phyloP scores from a whole-genome alignment of 345 rosid genomes.

The Hibiscus mutabilis region DNA sequence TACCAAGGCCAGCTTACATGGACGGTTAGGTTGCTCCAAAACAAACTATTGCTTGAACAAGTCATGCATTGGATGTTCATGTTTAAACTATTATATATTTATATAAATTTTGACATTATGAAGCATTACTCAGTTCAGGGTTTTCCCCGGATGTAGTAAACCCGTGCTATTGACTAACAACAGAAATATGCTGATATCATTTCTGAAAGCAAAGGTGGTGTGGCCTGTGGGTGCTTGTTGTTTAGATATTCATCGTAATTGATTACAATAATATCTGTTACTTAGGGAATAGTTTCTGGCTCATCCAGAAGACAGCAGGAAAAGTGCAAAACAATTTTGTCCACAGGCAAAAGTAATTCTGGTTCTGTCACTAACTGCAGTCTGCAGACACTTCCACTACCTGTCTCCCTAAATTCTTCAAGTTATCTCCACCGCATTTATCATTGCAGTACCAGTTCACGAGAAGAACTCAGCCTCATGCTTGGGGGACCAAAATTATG shows the following conservation, averaged over 20 bases:
- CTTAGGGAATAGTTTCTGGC: not conserved
- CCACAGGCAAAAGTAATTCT: not conserved
- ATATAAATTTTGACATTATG: too few relatives aligned
- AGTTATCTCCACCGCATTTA: not conserved
- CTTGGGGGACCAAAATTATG: slow-evolving; percentile 8
- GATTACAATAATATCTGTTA: too few relatives aligned
- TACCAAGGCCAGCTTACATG: too few relatives aligned
- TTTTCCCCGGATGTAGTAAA: not conserved
- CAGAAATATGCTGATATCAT: too few relatives aligned
- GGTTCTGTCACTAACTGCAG: not conserved
- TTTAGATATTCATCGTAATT: too few relatives aligned
- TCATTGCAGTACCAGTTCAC: not conserved
- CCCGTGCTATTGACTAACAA: too few relatives aligned
- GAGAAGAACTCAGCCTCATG: not conserved
- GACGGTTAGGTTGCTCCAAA: too few relatives aligned
- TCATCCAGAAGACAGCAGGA: slow-evolving; percentile 8
- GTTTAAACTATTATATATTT: too few relatives aligned
- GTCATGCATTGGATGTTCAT: too few relatives aligned
- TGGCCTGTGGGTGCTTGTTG: too few relatives aligned
- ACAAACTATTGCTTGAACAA: too few relatives aligned
- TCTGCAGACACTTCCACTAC: slow-evolving; percentile 15
- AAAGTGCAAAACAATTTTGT: slow-evolving; percentile 3
- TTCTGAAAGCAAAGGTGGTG: not conserved
- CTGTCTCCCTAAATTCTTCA: slow-evolving; percentile 4
- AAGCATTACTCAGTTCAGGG: not conserved